These are phyloP conservation scores for Salix udensis DNA, from an alignment of 345 rosid genomes.

Conservation along the genomic window DNA sequence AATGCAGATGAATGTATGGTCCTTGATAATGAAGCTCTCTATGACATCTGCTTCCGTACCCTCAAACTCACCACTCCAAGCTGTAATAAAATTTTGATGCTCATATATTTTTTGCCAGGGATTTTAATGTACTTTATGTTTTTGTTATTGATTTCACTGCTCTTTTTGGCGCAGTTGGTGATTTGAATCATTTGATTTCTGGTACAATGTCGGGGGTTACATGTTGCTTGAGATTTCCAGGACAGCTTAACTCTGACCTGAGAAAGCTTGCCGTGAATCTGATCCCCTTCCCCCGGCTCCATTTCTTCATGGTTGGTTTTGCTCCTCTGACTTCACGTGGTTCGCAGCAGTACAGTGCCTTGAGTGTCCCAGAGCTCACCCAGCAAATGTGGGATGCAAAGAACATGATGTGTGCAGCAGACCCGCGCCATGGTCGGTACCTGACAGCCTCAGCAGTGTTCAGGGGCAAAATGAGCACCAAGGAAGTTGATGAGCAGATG, in stretches of 20 bases:
- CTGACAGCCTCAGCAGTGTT: constrained; percentile 52
- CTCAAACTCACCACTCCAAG: constrained; percentile 61
- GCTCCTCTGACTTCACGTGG: constrained; percentile 51
- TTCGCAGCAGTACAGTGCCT: constrained; percentile 45
- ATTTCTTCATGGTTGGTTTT: constrained; percentile 60
- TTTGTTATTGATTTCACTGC: background rate
- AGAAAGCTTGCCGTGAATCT: constrained; percentile 66
- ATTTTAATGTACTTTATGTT: background rate
- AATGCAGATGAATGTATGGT: constrained; percentile 71
- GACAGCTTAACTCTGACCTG: constrained; percentile 65
- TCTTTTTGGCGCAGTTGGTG: constrained; percentile 44
- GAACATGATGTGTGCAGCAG: constrained; percentile 56
- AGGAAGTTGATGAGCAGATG: constrained; percentile 59
- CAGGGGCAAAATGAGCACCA: constrained; percentile 51
- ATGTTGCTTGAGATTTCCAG: constrained; percentile 72
- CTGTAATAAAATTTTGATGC: constrained; percentile 27
- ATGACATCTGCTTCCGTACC: constrained; percentile 63
- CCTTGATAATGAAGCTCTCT: constrained; percentile 61
- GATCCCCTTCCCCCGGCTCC: constrained; percentile 51
- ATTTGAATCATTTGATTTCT: constrained; percentile 64
- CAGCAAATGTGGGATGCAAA: constrained; percentile 59
- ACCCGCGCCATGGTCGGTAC: constrained; percentile 44
- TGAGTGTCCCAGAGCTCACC: constrained; percentile 50
- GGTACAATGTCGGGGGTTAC: constrained; percentile 76
- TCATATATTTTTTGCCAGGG: background rate